These are phyloP conservation scores for Citrullus amarus DNA, from an alignment of 306 rosid species.

Conservation along the genomic window DNA sequence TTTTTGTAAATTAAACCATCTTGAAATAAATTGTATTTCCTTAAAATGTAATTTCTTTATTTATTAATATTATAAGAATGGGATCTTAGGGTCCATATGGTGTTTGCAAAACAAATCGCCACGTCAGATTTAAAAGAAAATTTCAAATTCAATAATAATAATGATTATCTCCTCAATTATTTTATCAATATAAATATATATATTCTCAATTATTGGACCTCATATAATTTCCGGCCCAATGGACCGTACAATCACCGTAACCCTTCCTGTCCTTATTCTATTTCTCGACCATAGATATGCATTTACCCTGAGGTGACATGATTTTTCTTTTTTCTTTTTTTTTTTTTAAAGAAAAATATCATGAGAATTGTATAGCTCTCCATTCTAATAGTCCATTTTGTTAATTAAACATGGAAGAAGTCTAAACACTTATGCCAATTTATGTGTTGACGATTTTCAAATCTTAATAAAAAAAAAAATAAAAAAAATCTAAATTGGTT, in stretches of 20 bases:
- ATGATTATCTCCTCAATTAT: not conserved
- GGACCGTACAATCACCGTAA: not conserved
- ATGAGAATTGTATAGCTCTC: too few relatives aligned
- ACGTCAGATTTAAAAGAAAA: not conserved
- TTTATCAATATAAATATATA: not conserved
- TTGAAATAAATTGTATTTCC: not conserved
- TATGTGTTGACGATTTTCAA: too few relatives aligned
- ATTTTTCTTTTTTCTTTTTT: too few relatives aligned
- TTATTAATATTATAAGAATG: not conserved
- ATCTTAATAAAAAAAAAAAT: too few relatives aligned
- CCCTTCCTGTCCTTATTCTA: not conserved
- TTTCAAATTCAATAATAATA: not conserved
- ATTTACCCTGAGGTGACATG: not conserved
- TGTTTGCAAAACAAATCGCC: not conserved
- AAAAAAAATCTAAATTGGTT: too few relatives aligned
- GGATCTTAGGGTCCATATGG: not conserved
- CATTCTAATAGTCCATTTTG: too few relatives aligned
- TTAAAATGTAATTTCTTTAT: too few relatives aligned
- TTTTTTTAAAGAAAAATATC: too few relatives aligned
- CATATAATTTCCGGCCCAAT: not conserved
- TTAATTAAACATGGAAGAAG: too few relatives aligned
- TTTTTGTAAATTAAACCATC: too few relatives aligned
- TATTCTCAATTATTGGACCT: not conserved
- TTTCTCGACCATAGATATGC: not conserved
- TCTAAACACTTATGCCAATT: too few relatives aligned